Conservation (phyloP, 2,329 filamentous ascomycete genomes). For the Cercospora zeina region DNA sequence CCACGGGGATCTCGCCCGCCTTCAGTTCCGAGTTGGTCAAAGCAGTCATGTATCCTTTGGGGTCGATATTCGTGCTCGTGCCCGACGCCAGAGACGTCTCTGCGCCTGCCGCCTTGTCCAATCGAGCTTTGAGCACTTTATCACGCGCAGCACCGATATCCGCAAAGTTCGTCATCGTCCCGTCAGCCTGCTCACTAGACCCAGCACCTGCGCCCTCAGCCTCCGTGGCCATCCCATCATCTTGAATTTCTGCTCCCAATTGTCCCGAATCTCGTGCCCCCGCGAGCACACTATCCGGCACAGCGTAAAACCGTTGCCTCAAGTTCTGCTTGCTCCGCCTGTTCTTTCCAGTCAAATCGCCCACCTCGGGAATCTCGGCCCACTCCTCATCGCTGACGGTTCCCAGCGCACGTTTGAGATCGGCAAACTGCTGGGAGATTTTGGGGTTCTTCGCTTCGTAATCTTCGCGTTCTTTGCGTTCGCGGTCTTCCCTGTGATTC, state of each 20-base stretch:
- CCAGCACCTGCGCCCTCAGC: slow-evolving; percentile 42
- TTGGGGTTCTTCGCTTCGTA: slow-evolving; percentile 98
- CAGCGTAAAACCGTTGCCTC: slow-evolving; percentile 84
- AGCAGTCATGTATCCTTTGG: slow-evolving; percentile 92
- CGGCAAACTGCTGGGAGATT: slow-evolving; percentile 96
- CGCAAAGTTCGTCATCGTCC: slow-evolving; percentile 96
- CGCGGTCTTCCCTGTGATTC: slow-evolving; percentile 83
- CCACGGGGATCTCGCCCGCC: slow-evolving; percentile 79
- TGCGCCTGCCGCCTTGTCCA: slow-evolving; percentile 81
- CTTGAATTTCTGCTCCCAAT: slow-evolving; percentile 82
- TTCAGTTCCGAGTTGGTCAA: slow-evolving; percentile 78
- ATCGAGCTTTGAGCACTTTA: slow-evolving; percentile 89
- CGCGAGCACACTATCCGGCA: slow-evolving; percentile 92
- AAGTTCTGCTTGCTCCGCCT: slow-evolving; percentile 79
- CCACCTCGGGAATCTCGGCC: slow-evolving; percentile 92
- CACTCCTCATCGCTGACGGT: slow-evolving; percentile 93
- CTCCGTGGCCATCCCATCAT: slow-evolving; percentile 61
- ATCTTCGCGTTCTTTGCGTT: slow-evolving; percentile 85
- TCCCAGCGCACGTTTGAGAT: slow-evolving; percentile 85
- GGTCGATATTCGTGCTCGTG: slow-evolving; percentile 87
- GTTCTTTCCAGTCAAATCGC: slow-evolving; percentile 94
- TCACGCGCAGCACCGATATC: slow-evolving; percentile 95
- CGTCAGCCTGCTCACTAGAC: slow-evolving; percentile 60
- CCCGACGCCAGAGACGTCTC: slow-evolving; percentile 62
- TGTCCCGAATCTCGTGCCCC: slow-evolving; percentile 78